Percentiles rank a stretch among this genome's conserved stretches.
These are phyloP conservation scores for Collariella sp. DNA, from an alignment of 495 filamentous ascomycete genomes.

Conservation along the genomic window DNA sequence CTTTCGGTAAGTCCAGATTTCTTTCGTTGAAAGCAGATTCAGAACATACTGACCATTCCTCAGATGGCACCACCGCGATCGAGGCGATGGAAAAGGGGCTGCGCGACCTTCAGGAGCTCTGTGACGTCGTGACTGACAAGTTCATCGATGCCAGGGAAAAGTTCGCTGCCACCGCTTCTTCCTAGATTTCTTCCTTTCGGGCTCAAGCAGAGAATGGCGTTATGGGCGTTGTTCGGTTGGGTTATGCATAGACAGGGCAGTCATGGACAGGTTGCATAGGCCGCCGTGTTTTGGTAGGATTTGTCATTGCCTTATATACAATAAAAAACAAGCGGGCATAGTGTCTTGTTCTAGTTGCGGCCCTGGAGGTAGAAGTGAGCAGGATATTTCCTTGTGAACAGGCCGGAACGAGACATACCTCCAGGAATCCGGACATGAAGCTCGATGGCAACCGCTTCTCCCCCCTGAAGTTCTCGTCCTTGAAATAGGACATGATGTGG, in stretches of 20 bases:
- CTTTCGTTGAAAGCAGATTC: not conserved
- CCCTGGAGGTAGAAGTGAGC: constrained; percentile 29
- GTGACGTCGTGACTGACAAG: constrained; percentile 82
- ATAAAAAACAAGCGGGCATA: constrained; percentile 13
- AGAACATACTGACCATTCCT: not conserved
- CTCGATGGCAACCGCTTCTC: constrained; percentile 72
- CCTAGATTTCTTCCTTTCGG: constrained; percentile 3
- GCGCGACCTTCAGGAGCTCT: constrained; percentile 76
- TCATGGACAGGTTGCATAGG: not conserved
- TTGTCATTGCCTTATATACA: constrained; percentile 25
- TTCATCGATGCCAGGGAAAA: constrained; percentile 60
- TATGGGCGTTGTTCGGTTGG: constrained; percentile 17
- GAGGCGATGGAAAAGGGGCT: constrained; percentile 86
- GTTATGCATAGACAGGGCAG: constrained; percentile 10
- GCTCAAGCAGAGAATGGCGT: constrained; percentile 19
- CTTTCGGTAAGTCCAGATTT: constrained; percentile 58
- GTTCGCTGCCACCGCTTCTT: constrained; percentile 39
- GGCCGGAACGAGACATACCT: constrained; percentile 43
- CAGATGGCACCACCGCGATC: constrained; percentile 70
- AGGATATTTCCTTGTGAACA: not conserved
- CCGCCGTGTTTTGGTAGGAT: not conserved
- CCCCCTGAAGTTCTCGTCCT: constrained; percentile 62
- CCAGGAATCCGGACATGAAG: constrained; percentile 89
- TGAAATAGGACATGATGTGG: constrained; percentile 96
- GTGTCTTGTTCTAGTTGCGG: constrained; percentile 38